A percentile compares a stretch with the other conserved stretches of the same genome.
phyloP scores from a whole-genome alignment of 106 monocot species.

The Vanilla planifolia region DNA sequence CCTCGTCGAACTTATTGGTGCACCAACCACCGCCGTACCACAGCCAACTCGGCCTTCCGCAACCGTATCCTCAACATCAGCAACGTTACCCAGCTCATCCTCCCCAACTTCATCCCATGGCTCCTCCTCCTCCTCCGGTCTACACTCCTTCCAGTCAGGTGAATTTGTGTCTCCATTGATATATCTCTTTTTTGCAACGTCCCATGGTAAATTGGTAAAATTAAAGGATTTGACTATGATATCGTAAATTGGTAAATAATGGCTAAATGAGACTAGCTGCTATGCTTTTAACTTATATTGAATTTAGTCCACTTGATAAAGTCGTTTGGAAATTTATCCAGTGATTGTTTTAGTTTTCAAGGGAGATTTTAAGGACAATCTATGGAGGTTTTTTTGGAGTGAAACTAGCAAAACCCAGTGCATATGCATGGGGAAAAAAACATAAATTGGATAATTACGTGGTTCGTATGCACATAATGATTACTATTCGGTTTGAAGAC shows the following conservation, averaged over 20 bases:
- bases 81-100: slow-evolving; percentile 10
- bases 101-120: slow-evolving; percentile 11
- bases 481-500: too few relatives aligned
- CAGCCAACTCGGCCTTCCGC: slow-evolving; percentile 3
- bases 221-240: too few relatives aligned
- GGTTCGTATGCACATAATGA: too few relatives aligned
- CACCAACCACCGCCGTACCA: slow-evolving; percentile 10
- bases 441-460: too few relatives aligned
- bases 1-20: background rate
- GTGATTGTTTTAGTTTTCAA: too few relatives aligned
- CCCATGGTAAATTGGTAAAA: background rate
- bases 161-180: background rate
- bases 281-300: too few relatives aligned
- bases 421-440: too few relatives aligned
- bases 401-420: too few relatives aligned
- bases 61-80: slow-evolving; percentile 6
- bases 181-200: background rate
- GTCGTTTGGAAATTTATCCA: too few relatives aligned
- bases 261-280: background rate
- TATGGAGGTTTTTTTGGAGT: too few relatives aligned
- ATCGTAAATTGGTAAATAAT: background rate
- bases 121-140: background rate
- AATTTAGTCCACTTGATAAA: too few relatives aligned
- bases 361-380: too few relatives aligned
- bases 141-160: slow-evolving; percentile 4